phyloP scores from a whole-genome alignment of 805 yeast genomes.

The Myxozyma kluyveri region DNA sequence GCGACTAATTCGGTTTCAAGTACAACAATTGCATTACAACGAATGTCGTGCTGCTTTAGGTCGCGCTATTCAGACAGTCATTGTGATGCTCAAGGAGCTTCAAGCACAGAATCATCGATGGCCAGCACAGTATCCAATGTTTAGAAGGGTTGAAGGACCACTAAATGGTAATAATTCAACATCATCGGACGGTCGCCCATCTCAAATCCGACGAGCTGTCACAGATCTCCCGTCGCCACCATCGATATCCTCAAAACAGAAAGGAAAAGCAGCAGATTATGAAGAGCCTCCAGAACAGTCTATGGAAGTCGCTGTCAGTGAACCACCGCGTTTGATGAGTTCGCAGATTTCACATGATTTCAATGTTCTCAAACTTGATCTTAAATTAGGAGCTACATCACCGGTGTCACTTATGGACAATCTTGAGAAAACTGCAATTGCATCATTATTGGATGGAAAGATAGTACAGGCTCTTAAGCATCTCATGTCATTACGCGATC shows the following conservation, averaged over 20 bases:
- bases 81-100: conserved; percentile 34
- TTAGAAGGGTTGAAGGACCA: conserved; percentile 7
- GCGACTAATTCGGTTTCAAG: conserved; percentile 45
- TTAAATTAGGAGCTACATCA: conserved; percentile 51
- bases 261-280: neutral
- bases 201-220: conserved; percentile 12
- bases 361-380: conserved; percentile 59
- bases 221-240: conserved; percentile 16
- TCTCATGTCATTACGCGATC: conserved; percentile 64
- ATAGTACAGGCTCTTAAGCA: conserved; percentile 65
- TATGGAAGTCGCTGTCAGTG: neutral
- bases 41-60: conserved; percentile 65
- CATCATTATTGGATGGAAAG: conserved; percentile 67
- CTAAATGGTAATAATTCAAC: neutral
- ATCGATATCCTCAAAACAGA: conserved; percentile 1
- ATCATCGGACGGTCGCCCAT: conserved; percentile 2
- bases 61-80: conserved; percentile 40
- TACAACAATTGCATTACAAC: conserved; percentile 74
- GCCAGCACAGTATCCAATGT: conserved; percentile 38
- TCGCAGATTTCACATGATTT: conserved; percentile 39
- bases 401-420: conserved; percentile 47
- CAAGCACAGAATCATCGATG: conserved; percentile 33
- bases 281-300: neutral
- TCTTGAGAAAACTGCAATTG: conserved; percentile 65
- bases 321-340: conserved; percentile 18